Percentiles rank a stretch among this genome's conserved stretches.
These are phyloP conservation scores for Neofusicoccum sp. DNA, from an alignment of 2,329 filamentous ascomycete genomes.

Conservation along the genomic window DNA sequence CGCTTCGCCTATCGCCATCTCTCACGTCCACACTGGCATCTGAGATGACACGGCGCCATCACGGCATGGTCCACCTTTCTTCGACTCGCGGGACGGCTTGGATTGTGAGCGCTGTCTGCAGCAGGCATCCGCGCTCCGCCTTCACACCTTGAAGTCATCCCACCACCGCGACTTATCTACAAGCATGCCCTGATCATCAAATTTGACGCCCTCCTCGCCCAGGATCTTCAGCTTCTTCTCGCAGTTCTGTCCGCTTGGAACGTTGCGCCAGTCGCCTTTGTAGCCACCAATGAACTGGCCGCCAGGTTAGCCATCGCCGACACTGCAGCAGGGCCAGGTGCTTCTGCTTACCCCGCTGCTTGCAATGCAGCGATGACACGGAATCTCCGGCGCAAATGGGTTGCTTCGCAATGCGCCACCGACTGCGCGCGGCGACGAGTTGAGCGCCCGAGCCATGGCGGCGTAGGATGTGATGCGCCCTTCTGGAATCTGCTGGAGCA, in stretches of 20 bases:
- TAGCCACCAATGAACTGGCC: constrained; percentile 63
- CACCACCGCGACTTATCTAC: constrained; percentile 52
- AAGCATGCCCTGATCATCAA: constrained; percentile 63
- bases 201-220: constrained; percentile 64
- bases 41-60: no score
- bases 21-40: no score
- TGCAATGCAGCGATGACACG: constrained; percentile 80
- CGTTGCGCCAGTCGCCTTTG: constrained; percentile 66
- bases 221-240: constrained; percentile 66
- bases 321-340: not conserved
- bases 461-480: constrained; percentile 80
- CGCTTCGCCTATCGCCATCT: not conserved
- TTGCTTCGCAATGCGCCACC: constrained; percentile 77
- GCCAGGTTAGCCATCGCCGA: constrained; percentile 1
- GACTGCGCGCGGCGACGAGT: constrained; percentile 73
- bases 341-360: constrained; percentile 63
- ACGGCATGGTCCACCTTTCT: no score
- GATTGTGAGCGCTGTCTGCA: no score
- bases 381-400: constrained; percentile 79
- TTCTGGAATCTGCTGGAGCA: constrained; percentile 75
- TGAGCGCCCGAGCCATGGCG: constrained; percentile 66
- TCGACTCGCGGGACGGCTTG: no score
- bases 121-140: not conserved
- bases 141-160: constrained; percentile 42
- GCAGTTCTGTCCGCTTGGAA: constrained; percentile 61